A percentile compares a stretch with the other conserved stretches of the same genome.
These are phyloP conservation scores for Daldinia vernicosa DNA, from an alignment of 495 filamentous ascomycete genomes.

Conservation along the genomic window DNA sequence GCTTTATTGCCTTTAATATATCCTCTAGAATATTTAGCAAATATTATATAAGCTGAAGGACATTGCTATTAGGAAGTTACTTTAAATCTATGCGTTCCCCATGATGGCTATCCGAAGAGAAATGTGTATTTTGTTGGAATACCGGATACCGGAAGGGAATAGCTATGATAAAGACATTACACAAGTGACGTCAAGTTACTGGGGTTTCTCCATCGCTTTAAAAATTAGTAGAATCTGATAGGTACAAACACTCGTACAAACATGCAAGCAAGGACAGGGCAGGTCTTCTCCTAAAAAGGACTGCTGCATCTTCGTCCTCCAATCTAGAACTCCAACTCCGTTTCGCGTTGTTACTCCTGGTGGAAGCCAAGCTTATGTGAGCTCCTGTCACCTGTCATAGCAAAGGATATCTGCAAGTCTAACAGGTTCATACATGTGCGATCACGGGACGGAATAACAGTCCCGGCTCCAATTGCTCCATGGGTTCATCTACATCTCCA, in stretches of 20 bases:
- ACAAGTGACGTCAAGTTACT: conserved; percentile 32
- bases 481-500: not conserved
- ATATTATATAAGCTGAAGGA: not conserved
- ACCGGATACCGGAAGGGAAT: not conserved
- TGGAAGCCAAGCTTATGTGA: conserved; percentile 19
- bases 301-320: conserved; percentile 24
- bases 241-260: conserved; percentile 23
- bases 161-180: conserved; percentile 10
- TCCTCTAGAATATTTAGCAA: not conserved
- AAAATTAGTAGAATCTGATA: conserved; percentile 29
- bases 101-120: not conserved
- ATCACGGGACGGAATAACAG: conserved; percentile 1
- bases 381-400: not conserved
- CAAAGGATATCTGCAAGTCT: conserved; percentile 5
- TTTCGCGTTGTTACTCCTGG: not conserved
- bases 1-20: not conserved
- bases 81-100: not conserved
- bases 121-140: not conserved
- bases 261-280: conserved; percentile 11
- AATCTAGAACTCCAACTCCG: conserved; percentile 12
- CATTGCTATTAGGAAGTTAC: not conserved
- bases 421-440: not conserved
- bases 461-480: conserved; percentile 16
- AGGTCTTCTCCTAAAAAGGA: conserved; percentile 16
- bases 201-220: conserved; percentile 19